Evolutionary conservation across 441 rosid species (phyloP), one percentile per base, ranked within the genome.

Genomic region (Aleurites moluccanus): DNA sequence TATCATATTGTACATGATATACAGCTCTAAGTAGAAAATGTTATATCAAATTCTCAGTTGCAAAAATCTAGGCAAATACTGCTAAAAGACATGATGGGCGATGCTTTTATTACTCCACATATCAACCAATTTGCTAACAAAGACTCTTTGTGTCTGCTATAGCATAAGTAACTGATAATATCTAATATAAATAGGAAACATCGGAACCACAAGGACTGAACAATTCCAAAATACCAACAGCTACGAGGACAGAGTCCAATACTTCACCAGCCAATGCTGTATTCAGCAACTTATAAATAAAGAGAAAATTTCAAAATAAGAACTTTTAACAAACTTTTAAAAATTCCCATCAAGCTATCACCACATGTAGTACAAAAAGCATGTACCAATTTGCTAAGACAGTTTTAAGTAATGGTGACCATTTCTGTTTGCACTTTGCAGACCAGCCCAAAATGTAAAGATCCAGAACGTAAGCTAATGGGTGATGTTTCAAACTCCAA

Each of bases 141-240:
- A 21, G 23, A 4, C 14, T 9, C 23, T 1, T 1, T 8, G 10
- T 7, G 20, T 9, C 1, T 60, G 27, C 21, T 3, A 1, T 44
- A 65, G 53, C 69, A 65, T 23, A 65, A 65, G 20, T 20, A 65
- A 65, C 23, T 44, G 53, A 45, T 38, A 64, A 64, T 60, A 4
- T 28, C 14, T 23, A 27, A 62, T 16, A 35, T n/a, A 40, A 65
- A 33, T 42, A 67, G 57, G 38, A 68, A 50, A 18, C 60, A 69
- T 7, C 23, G 35, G 50, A 69, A 69, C 6, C 25, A 25, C 70
- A 45, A 40, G 47, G 49, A 64, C 40, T 40, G 33, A 65, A 65
- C 49, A n/a, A 38, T 64, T 9, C 50, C 28, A 40, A 45, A 6
- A 44, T 66, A 35, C 33, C 69, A 66, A 45, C 6, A 9, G 69